Evolutionary conservation across 2,329 filamentous ascomycete species (phyloP), one percentile per base, ranked within the genome.

Genomic region (Aphanoascus verrucosus): DNA sequence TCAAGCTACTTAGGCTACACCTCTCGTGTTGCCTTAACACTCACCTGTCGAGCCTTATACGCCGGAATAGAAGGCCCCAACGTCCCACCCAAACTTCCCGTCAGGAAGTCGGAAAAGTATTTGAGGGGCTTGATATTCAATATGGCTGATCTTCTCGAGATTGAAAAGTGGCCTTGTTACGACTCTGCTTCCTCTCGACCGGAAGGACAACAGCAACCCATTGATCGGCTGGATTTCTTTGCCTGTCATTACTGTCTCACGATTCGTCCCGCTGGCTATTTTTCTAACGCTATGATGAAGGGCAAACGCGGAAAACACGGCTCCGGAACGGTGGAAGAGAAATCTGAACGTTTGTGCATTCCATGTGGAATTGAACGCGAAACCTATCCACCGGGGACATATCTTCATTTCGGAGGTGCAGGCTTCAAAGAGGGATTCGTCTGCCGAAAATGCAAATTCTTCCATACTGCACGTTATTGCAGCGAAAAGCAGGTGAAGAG

Each of bases 281-380:
- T 50, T 19, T 42, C 48, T 9, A 50, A 50, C 23, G 48, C 37
- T 12, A 50, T 50, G 48, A 50, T 50, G 48, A 50, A 42, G 31
- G 37, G 48, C 5, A 50, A 50, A 32, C 48, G 48, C 9, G 48
- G 48, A 20, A 50, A 50, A n/a, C 14, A 41, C 1, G 48, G 48
- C 11, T 2, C 6, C 5, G 35, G 17, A 1, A 43, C 20, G 12
- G 4, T 17, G 28, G 4, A 23, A 15, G 32, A 49, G 20, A 35
- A 15, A n/a, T 31, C 37, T 6, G 3, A 34, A 3, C 48, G 48
- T 20, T 43, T 50, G n/a, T 50, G 48, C 38, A 43, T 50, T 1
- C 17, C 47, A n/a, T 49, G 47, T n/a, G 47, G 47, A 2, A 5
- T 41, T 5, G 7, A 15, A 14, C 17, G 12, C 15, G 7, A 34